Evolutionary conservation across 2,329 filamentous ascomycete genomes (phyloP), one percentile per base, ranked within the genome.

Genomic region (Xylariales sp.): DNA sequence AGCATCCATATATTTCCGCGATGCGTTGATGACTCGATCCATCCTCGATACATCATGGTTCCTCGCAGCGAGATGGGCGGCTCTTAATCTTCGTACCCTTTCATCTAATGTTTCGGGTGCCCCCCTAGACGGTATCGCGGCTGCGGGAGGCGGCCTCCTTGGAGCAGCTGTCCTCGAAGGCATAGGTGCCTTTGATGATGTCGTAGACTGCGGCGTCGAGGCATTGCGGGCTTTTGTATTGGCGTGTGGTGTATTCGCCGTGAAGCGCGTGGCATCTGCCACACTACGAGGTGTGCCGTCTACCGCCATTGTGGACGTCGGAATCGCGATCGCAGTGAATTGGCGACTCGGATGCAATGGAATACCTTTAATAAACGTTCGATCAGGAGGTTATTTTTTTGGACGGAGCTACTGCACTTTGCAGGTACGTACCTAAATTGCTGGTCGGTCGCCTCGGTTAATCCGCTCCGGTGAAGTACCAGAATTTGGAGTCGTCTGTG

Each of bases 231-330:
- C 63, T 60, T 85, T 86, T 51, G 80, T 78, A 50, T 75, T 74
- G 53, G 84, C 86, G 65, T 88, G 85, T 25, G 81, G 81, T 46
- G 74, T 79, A 14, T 80, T 84, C 19, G 80, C 69, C 12, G 82
- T 86, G 64, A 86, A 93, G 59, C 86, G 82, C 55, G 87, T 93
- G 51, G 87, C 86, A 62, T 90, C 86, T 54, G 78, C 79, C 60
- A 86, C 82, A 66, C 80, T 86, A 59, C 84, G 82, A 46, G 84
- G 74, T 50, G 68, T 55, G 31, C 50, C 51, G 42, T 48, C 42
- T 42, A 39, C 38, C 14, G 50, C 48, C 50, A 52, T 52, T 29
- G 31, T 19, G 33, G 12, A 11, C 16, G 19, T 32, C 7, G 31
- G 9, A 27, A n/a, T 8, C n/a, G 24, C 24, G n/a, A 8, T 27